These are phyloP conservation scores for Colletotrichum sp. DNA, from an alignment of 2,329 filamentous ascomycete species.

Conservation along the genomic window DNA sequence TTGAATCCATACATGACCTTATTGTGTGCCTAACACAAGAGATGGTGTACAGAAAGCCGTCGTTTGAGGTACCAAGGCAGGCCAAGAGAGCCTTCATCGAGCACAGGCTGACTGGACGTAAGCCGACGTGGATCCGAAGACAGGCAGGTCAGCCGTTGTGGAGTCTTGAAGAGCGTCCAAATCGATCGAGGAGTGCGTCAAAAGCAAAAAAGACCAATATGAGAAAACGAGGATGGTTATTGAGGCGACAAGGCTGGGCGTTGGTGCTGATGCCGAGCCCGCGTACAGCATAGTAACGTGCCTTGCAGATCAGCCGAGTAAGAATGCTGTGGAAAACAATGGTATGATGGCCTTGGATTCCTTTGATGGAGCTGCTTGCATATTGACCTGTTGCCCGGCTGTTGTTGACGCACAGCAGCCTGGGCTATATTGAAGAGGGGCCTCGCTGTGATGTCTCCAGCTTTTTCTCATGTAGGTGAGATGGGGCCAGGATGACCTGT, in stretches of 20 bases:
- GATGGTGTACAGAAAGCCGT: not conserved
- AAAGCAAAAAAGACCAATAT: not conserved
- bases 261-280: not conserved
- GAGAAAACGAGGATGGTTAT: not conserved
- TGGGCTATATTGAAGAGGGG: not conserved
- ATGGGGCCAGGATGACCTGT: not conserved
- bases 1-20: not conserved
- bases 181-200: not conserved
- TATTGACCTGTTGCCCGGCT: not conserved
- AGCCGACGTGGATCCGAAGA: not conserved
- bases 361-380: not conserved
- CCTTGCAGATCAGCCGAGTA: conserved; percentile 9
- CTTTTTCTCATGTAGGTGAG: conserved; percentile 13
- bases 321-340: not conserved
- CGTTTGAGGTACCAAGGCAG: not conserved
- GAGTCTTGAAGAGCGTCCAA: not conserved
- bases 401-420: not conserved
- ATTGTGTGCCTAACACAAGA: not conserved
- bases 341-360: not conserved
- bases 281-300: not conserved
- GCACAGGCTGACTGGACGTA: not conserved
- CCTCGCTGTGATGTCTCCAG: not conserved
- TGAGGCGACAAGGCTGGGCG: not conserved
- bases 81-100: not conserved
- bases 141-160: not conserved